Evolutionary conservation across 2,329 filamentous ascomycete genomes (phyloP).

Genomic region (Dactylellina sp.): DNA sequence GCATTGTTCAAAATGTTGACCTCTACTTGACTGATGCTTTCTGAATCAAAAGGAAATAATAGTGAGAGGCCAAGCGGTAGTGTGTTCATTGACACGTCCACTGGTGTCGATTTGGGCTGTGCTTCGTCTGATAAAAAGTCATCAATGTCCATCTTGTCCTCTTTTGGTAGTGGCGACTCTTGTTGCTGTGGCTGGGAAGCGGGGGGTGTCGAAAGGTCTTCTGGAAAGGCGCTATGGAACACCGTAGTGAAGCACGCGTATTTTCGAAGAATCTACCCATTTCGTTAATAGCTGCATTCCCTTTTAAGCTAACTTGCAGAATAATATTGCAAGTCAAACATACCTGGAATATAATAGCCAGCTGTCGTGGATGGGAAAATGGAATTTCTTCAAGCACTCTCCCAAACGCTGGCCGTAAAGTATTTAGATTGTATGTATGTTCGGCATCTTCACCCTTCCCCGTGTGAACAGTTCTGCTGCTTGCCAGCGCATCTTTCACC

Average conservation of each 20-base stretch:
- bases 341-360: slow-evolving; percentile 77
- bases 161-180: slow-evolving; percentile 4
- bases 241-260: slow-evolving; percentile 78
- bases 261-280: slow-evolving; percentile 71
- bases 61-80: slow-evolving; percentile 40
- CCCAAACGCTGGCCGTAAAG: slow-evolving; percentile 79
- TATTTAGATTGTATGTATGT: slow-evolving; percentile 73
- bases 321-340: not conserved
- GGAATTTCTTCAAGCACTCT: slow-evolving; percentile 75
- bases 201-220: slow-evolving; percentile 13
- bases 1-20: slow-evolving; percentile 45
- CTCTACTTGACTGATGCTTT: slow-evolving; percentile 47
- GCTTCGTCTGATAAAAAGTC: slow-evolving; percentile 46
- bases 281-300: not conserved
- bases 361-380: slow-evolving; percentile 81
- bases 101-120: slow-evolving; percentile 20
- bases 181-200: slow-evolving; percentile 16
- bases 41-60: slow-evolving; percentile 33
- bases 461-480: slow-evolving; percentile 57
- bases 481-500: slow-evolving; percentile 31
- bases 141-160: slow-evolving; percentile 54
- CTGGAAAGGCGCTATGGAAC: slow-evolving; percentile 63
- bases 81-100: slow-evolving; percentile 53
- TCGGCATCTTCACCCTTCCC: slow-evolving; percentile 58
- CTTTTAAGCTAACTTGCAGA: slow-evolving; percentile 5